phyloP scores from a whole-genome alignment of 2,329 filamentous ascomycete species.

The Calonectria pteridis region DNA sequence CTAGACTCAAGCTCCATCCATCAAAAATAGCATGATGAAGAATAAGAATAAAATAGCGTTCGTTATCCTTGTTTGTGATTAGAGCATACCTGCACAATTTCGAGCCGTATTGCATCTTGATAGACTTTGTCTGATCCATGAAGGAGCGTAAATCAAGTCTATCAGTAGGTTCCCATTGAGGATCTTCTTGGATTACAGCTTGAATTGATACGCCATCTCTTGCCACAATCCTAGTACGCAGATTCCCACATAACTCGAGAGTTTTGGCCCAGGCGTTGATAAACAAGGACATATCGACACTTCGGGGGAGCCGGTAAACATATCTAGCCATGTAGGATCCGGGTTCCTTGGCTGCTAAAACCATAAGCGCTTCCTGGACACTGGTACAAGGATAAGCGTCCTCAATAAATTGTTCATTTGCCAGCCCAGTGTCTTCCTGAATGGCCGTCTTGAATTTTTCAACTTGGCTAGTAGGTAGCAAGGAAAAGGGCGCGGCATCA shows the following conservation, averaged over 20 bases:
- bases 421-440: background rate
- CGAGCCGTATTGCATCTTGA: conserved; percentile 8
- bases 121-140: background rate
- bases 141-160: background rate
- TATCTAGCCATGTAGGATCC: conserved; percentile 24
- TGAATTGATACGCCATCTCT: background rate
- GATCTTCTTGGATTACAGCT: background rate
- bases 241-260: background rate
- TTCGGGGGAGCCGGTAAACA: background rate
- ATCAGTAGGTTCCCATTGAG: background rate
- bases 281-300: background rate
- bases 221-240: conserved; percentile 10
- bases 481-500: background rate
- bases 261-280: background rate
- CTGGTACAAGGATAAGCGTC: conserved; percentile 41
- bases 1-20: conserved; percentile 12
- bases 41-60: background rate
- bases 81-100: conserved; percentile 9
- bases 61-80: background rate
- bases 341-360: conserved; percentile 20
- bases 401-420: background rate
- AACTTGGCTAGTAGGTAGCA: background rate
- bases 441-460: background rate
- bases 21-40: conserved; percentile 15
- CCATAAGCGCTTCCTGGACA: conserved; percentile 52